Evolutionary conservation across 2,329 filamentous ascomycete genomes (phyloP).

Genomic region (Coniochaeta prunicola): DNA sequence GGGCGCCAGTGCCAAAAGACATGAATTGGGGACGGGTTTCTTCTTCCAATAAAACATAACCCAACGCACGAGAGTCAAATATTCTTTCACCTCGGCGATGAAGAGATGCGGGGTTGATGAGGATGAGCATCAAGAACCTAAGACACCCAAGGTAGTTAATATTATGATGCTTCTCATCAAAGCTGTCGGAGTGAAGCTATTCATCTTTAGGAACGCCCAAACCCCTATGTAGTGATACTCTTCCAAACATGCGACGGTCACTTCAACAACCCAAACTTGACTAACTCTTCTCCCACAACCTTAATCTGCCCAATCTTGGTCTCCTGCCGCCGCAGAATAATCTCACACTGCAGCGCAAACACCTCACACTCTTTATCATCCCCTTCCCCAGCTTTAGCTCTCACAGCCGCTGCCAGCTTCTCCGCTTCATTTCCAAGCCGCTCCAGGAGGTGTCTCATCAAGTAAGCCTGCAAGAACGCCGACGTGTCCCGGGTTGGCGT

Average conservation of each 20-base stretch:
- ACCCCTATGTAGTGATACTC: not conserved
- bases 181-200: too few species aligned
- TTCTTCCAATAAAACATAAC: too few species aligned
- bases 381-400: not conserved
- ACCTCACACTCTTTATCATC: conserved; percentile 11
- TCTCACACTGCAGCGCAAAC: conserved; percentile 19
- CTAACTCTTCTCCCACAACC: not conserved
- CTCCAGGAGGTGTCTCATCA: conserved; percentile 23
- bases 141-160: too few species aligned
- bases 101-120: too few species aligned
- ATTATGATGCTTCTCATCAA: too few species aligned
- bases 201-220: not conserved
- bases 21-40: too few species aligned
- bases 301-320: conserved; percentile 12
- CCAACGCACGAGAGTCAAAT: too few species aligned
- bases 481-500: conserved; percentile 23
- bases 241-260: not conserved
- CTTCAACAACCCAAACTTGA: not conserved
- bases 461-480: conserved; percentile 22
- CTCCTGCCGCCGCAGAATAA: conserved; percentile 13
- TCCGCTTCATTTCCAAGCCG: conserved; percentile 8
- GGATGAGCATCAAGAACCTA: too few species aligned
- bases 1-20: too few species aligned
- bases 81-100: too few species aligned
- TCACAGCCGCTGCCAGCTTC: not conserved